Percentiles rank a stretch among this genome's conserved stretches.
Evolutionary conservation across 345 rosid genomes (phyloP).

Genomic region (Populus tremula): DNA sequence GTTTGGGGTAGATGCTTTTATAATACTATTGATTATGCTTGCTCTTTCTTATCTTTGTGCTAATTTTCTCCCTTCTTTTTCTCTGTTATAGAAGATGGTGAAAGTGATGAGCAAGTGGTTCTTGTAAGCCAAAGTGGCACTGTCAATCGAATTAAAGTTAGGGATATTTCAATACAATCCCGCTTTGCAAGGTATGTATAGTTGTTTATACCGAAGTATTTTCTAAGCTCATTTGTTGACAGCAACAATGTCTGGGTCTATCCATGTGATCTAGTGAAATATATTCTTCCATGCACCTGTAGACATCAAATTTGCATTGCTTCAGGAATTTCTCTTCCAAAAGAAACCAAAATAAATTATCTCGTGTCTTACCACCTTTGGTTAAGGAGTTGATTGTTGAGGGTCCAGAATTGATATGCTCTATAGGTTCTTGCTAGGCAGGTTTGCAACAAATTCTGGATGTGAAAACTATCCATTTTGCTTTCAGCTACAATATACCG

Average conservation of each 20-base stretch:
- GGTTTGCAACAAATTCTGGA: background rate
- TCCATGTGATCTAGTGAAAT: background rate
- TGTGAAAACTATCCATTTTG: background rate
- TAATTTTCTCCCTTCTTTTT: slow-evolving; percentile 3
- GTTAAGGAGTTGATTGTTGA: background rate
- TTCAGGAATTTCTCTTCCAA: no score
- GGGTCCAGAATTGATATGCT: no score
- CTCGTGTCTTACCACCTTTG: background rate
- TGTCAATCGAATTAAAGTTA: slow-evolving; percentile 82
- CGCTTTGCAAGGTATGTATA: slow-evolving; percentile 73
- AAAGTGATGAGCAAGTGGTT: slow-evolving; percentile 92
- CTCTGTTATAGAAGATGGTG: slow-evolving; percentile 63
- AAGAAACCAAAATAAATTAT: background rate
- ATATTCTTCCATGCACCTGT: background rate
- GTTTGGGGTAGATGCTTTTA: background rate
- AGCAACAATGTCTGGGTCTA: no score
- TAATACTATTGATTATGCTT: background rate
- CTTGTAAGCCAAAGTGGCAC: slow-evolving; percentile 93
- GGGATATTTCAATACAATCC: slow-evolving; percentile 84
- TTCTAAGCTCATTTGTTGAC: background rate
- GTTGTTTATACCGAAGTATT: background rate
- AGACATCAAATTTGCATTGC: no score
- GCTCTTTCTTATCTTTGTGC: background rate
- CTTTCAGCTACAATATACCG: background rate
- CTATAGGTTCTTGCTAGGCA: background rate